These are phyloP conservation scores for Lathyrus aphaca DNA, from an alignment of 306 rosid species.

Conservation along the genomic window DNA sequence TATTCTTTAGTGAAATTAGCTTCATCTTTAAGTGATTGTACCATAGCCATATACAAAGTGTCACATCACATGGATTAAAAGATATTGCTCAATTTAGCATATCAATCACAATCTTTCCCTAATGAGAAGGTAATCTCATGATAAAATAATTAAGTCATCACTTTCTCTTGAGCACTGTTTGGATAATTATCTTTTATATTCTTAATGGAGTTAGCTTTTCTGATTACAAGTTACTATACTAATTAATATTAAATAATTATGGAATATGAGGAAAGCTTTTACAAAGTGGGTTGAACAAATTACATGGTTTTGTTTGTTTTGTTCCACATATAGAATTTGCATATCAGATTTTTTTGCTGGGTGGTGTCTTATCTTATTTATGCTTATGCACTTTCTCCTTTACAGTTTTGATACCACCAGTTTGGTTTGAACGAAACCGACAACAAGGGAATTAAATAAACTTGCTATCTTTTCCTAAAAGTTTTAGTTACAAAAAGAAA, in stretches of 20 bases:
- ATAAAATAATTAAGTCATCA: slow-evolving; percentile 3
- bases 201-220: slow-evolving; percentile 14
- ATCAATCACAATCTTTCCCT: slow-evolving; percentile 13
- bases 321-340: slow-evolving; percentile 1
- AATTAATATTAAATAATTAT: not conserved
- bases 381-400: slow-evolving; percentile 20
- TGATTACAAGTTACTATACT: not conserved
- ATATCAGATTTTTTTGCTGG: not conserved
- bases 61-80: slow-evolving; percentile 24
- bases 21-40: slow-evolving; percentile 32
- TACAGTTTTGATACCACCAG: slow-evolving; percentile 60
- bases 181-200: not conserved
- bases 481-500: not conserved
- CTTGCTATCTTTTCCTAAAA: not conserved
- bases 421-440: slow-evolving; percentile 51
- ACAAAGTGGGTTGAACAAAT: slow-evolving; percentile 13
- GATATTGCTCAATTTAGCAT: slow-evolving; percentile 13
- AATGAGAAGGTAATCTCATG: not conserved
- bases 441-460: slow-evolving; percentile 15
- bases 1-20: slow-evolving; percentile 39
- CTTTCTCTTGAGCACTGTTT: not conserved
- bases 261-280: not conserved
- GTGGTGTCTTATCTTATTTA: not conserved
- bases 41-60: not conserved
- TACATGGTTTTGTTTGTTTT: slow-evolving; percentile 20